Base-by-base conservation (phyloP, 352 stramenopile species). In the Globisporangium uncinulatum region DNA sequence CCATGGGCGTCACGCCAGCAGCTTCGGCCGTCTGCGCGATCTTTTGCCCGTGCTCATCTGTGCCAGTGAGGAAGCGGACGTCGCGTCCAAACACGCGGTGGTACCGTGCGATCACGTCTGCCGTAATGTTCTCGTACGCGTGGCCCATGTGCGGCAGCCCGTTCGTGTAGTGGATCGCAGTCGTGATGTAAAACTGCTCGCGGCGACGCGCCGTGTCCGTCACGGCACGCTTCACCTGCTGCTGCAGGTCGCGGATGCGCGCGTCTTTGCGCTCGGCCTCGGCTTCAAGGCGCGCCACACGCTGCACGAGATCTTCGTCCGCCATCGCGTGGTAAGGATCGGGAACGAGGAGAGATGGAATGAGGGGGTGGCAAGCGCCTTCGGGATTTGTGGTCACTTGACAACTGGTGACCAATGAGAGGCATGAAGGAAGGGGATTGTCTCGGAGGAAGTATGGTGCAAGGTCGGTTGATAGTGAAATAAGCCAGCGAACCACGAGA, bases 131-230 rank as follows among this genome's bases (percentile, higher is more conserved):
- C 75, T 99, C 97, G 81, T 99, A 99, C 9, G 97, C 97, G 73
- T 99, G 97, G 41, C 97, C 97, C 83, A 99, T 99, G 77, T 99
- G 97, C 56, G 96, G 92, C 53, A 72, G 49, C 3, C 86, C 87
- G 58, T 99, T 99, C 49, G 97, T 98, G 82, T 99, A 99, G 76
- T 99, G 98, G 78, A 99, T 99, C 51, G 97, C 97, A 34, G 97
- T 99, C 58, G 96, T 99, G 51, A 99, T 73, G 80, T 99, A 99
- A 74, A 98, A 99, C 5, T 70, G 79, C 68, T 92, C 79, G 31
- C 64, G 65, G 51, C 73, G 52, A 59, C 75, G 80, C 21, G 62
- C 66, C 8, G 57, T 67, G 42, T 73, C 62, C 32, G 76, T 42
- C 54, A 85, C 61, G 48, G 63, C 59, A 59, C 82, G 66, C 63